Base-by-base conservation (phyloP, 1,284 basidiomycete species). In the Rhodotorula sp. region DNA sequence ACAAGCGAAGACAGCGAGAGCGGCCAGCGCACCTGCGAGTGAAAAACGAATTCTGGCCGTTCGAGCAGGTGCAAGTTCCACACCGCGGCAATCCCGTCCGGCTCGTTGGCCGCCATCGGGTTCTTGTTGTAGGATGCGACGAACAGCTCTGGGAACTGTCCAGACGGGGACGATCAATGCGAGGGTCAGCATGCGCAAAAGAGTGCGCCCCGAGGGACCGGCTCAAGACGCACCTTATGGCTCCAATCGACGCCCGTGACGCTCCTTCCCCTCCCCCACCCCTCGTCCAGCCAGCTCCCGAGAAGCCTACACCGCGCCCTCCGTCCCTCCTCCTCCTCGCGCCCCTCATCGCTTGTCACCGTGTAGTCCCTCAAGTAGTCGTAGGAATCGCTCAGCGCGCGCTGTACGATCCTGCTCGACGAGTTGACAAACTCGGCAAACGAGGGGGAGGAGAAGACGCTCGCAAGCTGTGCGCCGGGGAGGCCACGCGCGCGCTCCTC, bases 201-300 rank as follows among this genome's bases (percentile, higher is more conserved):
- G 21, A 27, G n/a, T 3, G 13, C 19, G 37, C 19, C 27, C n/a
- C 27, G 22, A 25, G 5, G 10, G 19, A 46, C 21, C 22, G 39
- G 22, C 25, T 39, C 12, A 46, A 19, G 22, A 76, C 83, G 76
- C 72, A 91, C 94, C 85, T 95, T 96, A 2, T 92, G 91, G 64
- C 94, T 97, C 97, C 97, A 99, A 80, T 98, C 97, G 25, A 98
- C 85, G 75, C 92, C 94, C 0, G 97, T 99, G 67, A 99, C 91
- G 21, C 94, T 95, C 64, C 97, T 85, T 78, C 95, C 94, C 80
- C 90, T 91, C 15, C 90, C 90, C 83, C 91, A 91, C 55, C 91
- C 86, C 79, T 95, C 92, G 78, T 95, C 93, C 72, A 86, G 89
- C 82, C 97, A 97, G 41, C 90, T 89, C 78, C 94, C 75, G 21